Conservation (phyloP, 352 stramenopile species). For the Phytophthora rubi region DNA sequence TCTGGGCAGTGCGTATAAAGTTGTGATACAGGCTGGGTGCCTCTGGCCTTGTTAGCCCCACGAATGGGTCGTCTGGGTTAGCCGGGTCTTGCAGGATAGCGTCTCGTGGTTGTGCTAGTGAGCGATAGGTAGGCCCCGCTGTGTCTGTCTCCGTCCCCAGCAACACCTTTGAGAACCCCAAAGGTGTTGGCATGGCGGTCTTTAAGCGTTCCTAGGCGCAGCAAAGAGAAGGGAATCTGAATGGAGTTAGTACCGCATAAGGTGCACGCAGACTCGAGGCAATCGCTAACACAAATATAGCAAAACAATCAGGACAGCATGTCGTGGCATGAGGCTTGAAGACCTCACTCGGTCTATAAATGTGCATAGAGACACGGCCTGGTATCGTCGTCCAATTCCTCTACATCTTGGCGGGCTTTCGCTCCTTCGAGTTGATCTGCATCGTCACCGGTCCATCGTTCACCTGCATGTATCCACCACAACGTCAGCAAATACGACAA, state of each 20-base stretch:
- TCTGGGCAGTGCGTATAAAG: conserved; percentile 42
- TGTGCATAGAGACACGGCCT: conserved; percentile 6
- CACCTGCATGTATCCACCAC: conserved; percentile 44
- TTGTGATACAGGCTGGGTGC: conserved; percentile 57
- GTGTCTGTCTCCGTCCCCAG: conserved; percentile 48
- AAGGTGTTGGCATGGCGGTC: conserved; percentile 39
- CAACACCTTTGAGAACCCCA: conserved; percentile 55
- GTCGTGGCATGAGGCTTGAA: not conserved
- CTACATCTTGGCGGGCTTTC: conserved; percentile 57
- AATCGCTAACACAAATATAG: conserved; percentile 23
- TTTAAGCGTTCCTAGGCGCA: not conserved
- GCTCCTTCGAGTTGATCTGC: conserved; percentile 83
- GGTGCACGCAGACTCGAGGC: not conserved
- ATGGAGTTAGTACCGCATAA: not conserved
- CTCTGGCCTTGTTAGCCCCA: conserved; percentile 46
- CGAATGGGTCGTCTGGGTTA: conserved; percentile 44
- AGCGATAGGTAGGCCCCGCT: conserved; percentile 56
- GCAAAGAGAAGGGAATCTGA: conserved; percentile 10
- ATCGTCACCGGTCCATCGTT: conserved; percentile 88
- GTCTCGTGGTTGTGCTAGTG: conserved; percentile 30
- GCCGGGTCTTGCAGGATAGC: conserved; percentile 41
- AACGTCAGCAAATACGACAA: conserved; percentile 10
- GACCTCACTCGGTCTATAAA: conserved; percentile 20
- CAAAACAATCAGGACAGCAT: conserved; percentile 2
- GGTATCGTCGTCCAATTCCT: conserved; percentile 6